These are phyloP conservation scores for Aspergillus sp. DNA, from an alignment of 2,329 filamentous ascomycete species.

Conservation along the genomic window DNA sequence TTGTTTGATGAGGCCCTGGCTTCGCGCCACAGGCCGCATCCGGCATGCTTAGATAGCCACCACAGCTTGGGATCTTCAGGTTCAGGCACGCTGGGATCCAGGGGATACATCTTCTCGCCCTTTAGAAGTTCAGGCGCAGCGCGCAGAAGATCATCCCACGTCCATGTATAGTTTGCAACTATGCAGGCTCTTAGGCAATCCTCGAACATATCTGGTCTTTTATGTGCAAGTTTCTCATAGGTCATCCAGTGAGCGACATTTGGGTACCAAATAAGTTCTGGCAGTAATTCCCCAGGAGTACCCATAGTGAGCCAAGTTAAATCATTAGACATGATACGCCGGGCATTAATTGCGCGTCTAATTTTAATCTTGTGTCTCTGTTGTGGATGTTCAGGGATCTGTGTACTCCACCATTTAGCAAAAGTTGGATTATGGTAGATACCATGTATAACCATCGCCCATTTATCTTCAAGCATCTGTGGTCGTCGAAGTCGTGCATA, in stretches of 20 bases:
- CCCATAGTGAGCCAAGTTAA: no score
- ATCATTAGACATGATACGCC: slow-evolving; percentile 8
- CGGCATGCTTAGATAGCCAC: not conserved
- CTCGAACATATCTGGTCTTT: no score
- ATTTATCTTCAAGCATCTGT: slow-evolving; percentile 24
- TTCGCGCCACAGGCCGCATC: not conserved
- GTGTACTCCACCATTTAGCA: slow-evolving; percentile 32
- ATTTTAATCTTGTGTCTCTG: not conserved
- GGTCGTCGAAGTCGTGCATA: slow-evolving; percentile 38
- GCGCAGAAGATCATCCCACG: no score
- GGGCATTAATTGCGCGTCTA: not conserved
- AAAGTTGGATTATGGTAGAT: slow-evolving; percentile 42
- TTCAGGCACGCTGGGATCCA: not conserved
- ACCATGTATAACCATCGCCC: slow-evolving; percentile 31
- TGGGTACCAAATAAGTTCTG: no score
- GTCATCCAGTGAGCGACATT: no score
- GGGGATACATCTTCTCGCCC: no score
- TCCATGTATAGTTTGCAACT: no score
- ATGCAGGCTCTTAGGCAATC: no score
- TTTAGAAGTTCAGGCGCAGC: no score
- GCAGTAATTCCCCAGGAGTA: no score
- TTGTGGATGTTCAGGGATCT: not conserved
- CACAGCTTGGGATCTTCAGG: not conserved
- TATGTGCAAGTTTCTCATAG: no score
- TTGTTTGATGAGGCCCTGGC: not conserved